phyloP scores from a whole-genome alignment of 73 alveolate species.

The Tetrahymena thermophila region DNA sequence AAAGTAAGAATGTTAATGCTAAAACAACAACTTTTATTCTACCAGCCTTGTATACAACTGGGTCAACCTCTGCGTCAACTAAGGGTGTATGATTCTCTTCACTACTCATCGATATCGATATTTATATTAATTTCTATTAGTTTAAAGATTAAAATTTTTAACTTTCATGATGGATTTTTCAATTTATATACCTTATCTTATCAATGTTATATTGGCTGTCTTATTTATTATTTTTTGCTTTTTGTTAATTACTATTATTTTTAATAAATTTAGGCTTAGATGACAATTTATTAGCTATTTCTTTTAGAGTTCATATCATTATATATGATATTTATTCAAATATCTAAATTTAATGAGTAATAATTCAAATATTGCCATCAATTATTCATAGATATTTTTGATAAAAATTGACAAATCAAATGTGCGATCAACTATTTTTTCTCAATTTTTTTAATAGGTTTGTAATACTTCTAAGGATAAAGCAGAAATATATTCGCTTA shows the following conservation, averaged over 20 bases:
- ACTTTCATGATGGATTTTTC: neutral
- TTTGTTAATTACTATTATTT: neutral
- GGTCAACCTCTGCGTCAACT: neutral
- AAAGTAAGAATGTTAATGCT: constrained; percentile 9
- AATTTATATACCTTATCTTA: neutral
- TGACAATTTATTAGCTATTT: neutral
- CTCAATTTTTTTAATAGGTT: neutral
- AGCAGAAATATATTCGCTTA: neutral
- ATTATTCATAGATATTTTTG: neutral
- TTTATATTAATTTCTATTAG: no score
- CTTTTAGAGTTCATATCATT: neutral
- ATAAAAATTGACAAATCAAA: neutral
- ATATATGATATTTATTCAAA: neutral
- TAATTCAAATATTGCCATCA: neutral
- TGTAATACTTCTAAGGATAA: neutral
- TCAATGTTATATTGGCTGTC: neutral
- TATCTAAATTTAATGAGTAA: neutral
- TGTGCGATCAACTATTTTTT: neutral
- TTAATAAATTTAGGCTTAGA: neutral
- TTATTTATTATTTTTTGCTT: no score
- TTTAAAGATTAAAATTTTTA: no score
- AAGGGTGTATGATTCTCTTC: neutral
- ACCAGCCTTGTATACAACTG: neutral
- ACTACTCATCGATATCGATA: neutral
- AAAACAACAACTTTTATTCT: constrained; percentile 6